Evolutionary conservation across 1,284 basidiomycete genomes (phyloP), one percentile per base, ranked within the genome.

Genomic region (Entoloma clypeatum): DNA sequence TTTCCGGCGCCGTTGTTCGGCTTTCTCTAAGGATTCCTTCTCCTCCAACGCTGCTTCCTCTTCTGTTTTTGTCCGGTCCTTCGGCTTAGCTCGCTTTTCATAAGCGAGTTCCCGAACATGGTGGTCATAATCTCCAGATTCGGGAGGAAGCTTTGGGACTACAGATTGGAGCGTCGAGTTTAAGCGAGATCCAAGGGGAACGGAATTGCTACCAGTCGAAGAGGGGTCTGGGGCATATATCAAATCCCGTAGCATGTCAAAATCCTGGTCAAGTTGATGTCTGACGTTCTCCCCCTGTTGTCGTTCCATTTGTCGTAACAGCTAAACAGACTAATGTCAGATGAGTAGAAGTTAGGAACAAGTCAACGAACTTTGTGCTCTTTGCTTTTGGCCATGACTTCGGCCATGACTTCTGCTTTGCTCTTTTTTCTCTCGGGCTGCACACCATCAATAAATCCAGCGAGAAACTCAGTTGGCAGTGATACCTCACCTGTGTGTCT

Each of bases 341-440:
- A 36, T 24, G 16, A 25, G 13, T 13, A 19, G 13, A 29, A 19
- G 5, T 6, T 6, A 27, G 6, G 18, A 5, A 17, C 8, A 29
- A 3, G 18, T n/a, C 23, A 19, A 44, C 62, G 39, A 49, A 90
- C 92, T 71, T 94, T 97, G 67, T 96, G 80, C 41, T 83, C 80
- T 64, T 99, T 99, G 67, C 92, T 95, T 67, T 99, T 99, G 9
- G 92, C 89, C 36, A 99, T 93, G 37, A 99, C 86, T 63, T 99
- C 96, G 1, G 88, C 81, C 96, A 99, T 99, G 47, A 98, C 91
- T 60, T 99, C 94, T 3, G 89, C 86, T 66, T 97, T 98, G 11
- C 84, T 81, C 68, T 90, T 94, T 64, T 92, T 92, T 47, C 81
- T 72, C 34, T 77, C 77, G 8, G 83, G 84, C 86, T 92, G 17